A percentile compares a stretch with the other conserved stretches of the same genome.
These are phyloP conservation scores for Delitschia confertaspora DNA, from an alignment of 495 filamentous ascomycete species.

Conservation along the genomic window DNA sequence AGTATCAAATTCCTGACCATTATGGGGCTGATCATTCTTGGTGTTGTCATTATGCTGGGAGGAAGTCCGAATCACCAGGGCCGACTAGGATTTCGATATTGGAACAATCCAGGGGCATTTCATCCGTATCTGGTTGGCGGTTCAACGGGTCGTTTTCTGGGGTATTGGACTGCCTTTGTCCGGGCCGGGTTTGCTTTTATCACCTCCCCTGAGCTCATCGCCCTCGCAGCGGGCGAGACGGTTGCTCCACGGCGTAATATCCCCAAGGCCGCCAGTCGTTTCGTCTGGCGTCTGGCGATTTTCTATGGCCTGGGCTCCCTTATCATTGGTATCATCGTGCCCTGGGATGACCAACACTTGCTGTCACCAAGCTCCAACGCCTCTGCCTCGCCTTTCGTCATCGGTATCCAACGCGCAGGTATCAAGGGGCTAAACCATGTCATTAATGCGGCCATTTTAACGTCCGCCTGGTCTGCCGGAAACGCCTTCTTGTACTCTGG, in stretches of 20 bases:
- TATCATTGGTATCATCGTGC: slow-evolving; percentile 21
- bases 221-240: slow-evolving; percentile 20
- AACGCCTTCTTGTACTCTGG: slow-evolving; percentile 24
- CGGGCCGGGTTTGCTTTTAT: slow-evolving; percentile 19
- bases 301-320: slow-evolving; percentile 25
- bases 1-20: slow-evolving; percentile 41
- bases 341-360: slow-evolving; percentile 8
- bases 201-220: slow-evolving; percentile 19
- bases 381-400: slow-evolving; percentile 23
- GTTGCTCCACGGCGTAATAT: slow-evolving; percentile 19
- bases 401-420: slow-evolving; percentile 14
- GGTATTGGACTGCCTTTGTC: slow-evolving; percentile 15
- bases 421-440: slow-evolving; percentile 20
- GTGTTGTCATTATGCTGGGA: slow-evolving; percentile 21
- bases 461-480: slow-evolving; percentile 25
- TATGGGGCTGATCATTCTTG: slow-evolving; percentile 35
- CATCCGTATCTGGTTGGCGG: slow-evolving; percentile 22
- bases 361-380: slow-evolving; percentile 10
- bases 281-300: slow-evolving; percentile 19
- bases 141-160: slow-evolving; percentile 13
- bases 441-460: slow-evolving; percentile 24
- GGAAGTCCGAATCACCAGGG: slow-evolving; percentile 20
- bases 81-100: slow-evolving; percentile 22
- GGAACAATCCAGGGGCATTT: slow-evolving; percentile 29
- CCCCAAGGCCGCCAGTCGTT: slow-evolving; percentile 19